Evolutionary conservation across 169 alveolate species (phyloP), one percentile per base, ranked within the genome.

Genomic region (Plasmodium vinckei): DNA sequence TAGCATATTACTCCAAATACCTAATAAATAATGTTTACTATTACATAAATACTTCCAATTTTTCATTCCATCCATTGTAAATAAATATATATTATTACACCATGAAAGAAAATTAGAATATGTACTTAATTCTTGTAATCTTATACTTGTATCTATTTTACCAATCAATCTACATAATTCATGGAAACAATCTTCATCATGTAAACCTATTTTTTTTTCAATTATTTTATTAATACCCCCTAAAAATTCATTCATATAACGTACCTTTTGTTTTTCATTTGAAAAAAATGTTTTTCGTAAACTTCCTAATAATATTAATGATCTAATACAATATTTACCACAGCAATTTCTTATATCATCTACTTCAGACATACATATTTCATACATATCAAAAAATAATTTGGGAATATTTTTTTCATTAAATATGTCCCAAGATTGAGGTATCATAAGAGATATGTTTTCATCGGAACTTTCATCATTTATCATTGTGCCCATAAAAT

Each of bases 381-480:
- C 93, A 87, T 95, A 95, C 67, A 94, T 93, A 79, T 94, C 96
- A 65, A 95, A 95, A 47, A 95, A 92, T 57, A 94, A 92, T 57
- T 91, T 95, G 1, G 97, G 98, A 23, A 96, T 92, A 75, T 89
- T 90, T 49, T 96, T 98, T 64, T 95, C 97, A 51, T 97, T 70
- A 84, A 97, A 95, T 57, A 94, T 88, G 61, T 94, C 94, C 98
- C 98, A 97, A 63, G 96, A 92, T 69, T 96, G 98, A 12, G 99
- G 99, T 27, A 97, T 92, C 99, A 97, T 97, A 25, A 97, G 97
- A 1, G 99, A 96, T 73, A 94, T 93, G 93, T 97, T 97, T 75
- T 97, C 99, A 84, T 97, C 99, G 0, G 98, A 95, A 49, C 98
- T 95, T 82, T 97, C 99, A 84, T 97, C 99, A 0, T 98, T 98